phyloP scores from a whole-genome alignment of 2,329 filamentous ascomycete genomes.

The Aspergillus sp. region DNA sequence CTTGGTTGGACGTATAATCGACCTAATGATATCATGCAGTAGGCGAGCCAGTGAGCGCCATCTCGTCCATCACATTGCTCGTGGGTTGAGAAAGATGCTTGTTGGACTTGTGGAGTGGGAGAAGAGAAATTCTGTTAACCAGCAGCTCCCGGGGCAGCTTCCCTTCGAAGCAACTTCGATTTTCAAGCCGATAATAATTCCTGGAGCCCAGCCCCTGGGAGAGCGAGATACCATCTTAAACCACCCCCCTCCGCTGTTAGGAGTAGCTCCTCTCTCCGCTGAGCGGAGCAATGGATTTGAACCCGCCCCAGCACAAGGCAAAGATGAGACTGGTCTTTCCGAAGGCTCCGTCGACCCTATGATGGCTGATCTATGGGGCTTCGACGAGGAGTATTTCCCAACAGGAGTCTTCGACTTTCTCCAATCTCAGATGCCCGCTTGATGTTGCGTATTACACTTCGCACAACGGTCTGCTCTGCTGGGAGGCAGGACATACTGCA shows the following conservation, averaged over 20 bases:
- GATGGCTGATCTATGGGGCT: constrained; percentile 38
- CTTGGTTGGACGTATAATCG: constrained; percentile 29
- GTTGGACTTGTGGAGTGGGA: constrained; percentile 37
- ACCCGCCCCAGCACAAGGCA: constrained; percentile 7
- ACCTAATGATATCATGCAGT: constrained; percentile 35
- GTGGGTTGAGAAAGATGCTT: constrained; percentile 35
- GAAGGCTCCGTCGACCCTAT: constrained; percentile 35
- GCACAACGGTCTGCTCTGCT: too few relatives aligned
- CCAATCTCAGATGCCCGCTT: constrained; percentile 38
- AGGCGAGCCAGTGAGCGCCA: constrained; percentile 36
- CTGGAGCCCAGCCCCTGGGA: constrained; percentile 32
- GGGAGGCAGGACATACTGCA: too few relatives aligned
- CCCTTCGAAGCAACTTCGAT: constrained; percentile 24
- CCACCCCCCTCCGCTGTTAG: constrained; percentile 31
- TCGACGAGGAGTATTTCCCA: constrained; percentile 38
- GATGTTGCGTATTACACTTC: constrained; percentile 1
- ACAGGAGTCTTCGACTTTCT: constrained; percentile 39
- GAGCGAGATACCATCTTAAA: constrained; percentile 32
- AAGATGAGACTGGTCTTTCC: constrained; percentile 27
- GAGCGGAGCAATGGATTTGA: constrained; percentile 31
- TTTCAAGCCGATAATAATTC: constrained; percentile 32
- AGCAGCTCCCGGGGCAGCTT: constrained; percentile 15
- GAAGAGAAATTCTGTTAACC: constrained; percentile 22
- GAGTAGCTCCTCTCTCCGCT: constrained; percentile 34
- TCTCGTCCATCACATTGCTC: constrained; percentile 36